Conservation (phyloP, 805 yeast genomes). For the Saturnispora saitoi region DNA sequence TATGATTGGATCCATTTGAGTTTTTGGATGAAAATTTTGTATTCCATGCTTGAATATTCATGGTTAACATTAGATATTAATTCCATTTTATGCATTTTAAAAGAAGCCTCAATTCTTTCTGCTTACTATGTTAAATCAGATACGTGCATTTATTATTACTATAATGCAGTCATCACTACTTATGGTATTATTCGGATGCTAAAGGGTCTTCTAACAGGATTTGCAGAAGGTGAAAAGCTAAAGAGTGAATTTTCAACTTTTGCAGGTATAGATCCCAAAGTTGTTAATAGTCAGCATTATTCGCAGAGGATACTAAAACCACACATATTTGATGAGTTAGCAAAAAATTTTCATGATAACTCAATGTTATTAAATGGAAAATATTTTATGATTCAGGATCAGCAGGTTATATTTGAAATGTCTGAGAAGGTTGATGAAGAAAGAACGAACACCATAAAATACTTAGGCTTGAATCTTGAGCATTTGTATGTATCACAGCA, state of each 20-base stretch:
- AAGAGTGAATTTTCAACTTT: slow-evolving; percentile 7
- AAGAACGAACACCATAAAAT: not conserved
- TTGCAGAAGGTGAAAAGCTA: slow-evolving; percentile 15
- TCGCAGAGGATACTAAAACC: not conserved
- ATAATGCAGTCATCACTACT: slow-evolving; percentile 9
- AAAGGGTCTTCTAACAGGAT: slow-evolving; percentile 16
- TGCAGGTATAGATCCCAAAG: slow-evolving; percentile 11
- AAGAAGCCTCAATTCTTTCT: slow-evolving; percentile 11
- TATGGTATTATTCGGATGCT: slow-evolving; percentile 17
- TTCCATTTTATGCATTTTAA: slow-evolving; percentile 15
- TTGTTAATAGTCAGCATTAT: not conserved
- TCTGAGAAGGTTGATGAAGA: not conserved
- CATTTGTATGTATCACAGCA: not conserved
- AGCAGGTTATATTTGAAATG: slow-evolving; percentile 2
- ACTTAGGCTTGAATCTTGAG: not conserved
- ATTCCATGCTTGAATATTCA: slow-evolving; percentile 4
- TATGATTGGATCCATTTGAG: slow-evolving; percentile 22
- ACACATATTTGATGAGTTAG: not conserved
- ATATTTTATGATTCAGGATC: not conserved
- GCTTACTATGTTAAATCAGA: slow-evolving; percentile 1
- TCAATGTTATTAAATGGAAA: not conserved
- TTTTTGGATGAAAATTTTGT: slow-evolving; percentile 20
- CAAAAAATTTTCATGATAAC: not conserved
- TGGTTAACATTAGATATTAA: slow-evolving; percentile 15
- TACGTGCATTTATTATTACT: slow-evolving; percentile 10